Evolutionary conservation across 2,329 filamentous ascomycete species (phyloP).

Genomic region (Sarocladium kiliense): DNA sequence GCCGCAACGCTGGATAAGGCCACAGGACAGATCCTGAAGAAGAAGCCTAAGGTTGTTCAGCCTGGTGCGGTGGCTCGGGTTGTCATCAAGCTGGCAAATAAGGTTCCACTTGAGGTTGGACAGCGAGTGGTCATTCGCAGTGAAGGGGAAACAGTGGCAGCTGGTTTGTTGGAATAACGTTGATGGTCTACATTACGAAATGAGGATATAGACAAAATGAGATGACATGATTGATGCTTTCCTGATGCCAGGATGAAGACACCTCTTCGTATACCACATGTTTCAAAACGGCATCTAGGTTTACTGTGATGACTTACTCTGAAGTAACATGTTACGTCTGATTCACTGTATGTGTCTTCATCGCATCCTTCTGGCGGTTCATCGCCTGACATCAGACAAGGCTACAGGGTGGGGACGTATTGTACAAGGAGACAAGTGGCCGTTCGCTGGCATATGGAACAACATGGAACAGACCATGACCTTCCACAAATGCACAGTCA

Average conservation of each 20-base stretch:
- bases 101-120: slow-evolving; percentile 74
- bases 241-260: too few relatives aligned
- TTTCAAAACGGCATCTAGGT: too few relatives aligned
- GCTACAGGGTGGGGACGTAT: not conserved
- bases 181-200: slow-evolving; percentile 3
- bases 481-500: not conserved
- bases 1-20: slow-evolving; percentile 73
- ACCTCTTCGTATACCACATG: too few relatives aligned
- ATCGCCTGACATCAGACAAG: not conserved
- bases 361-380: not conserved
- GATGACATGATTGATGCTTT: not conserved
- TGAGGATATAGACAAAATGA: not conserved
- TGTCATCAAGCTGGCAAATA: slow-evolving; percentile 65
- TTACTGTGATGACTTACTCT: slow-evolving; percentile 3
- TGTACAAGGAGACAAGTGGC: not conserved
- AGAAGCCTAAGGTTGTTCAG: slow-evolving; percentile 78
- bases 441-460: not conserved
- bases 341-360: not conserved
- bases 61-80: slow-evolving; percentile 74
- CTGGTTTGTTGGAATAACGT: slow-evolving; percentile 70
- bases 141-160: slow-evolving; percentile 79
- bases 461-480: not conserved
- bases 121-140: slow-evolving; percentile 76
- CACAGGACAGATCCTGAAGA: slow-evolving; percentile 71
- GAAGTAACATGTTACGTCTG: not conserved